Evolutionary conservation across 108 stramenopile genomes (phyloP).

Genomic region (Cyclostephanos invisitatus): DNA sequence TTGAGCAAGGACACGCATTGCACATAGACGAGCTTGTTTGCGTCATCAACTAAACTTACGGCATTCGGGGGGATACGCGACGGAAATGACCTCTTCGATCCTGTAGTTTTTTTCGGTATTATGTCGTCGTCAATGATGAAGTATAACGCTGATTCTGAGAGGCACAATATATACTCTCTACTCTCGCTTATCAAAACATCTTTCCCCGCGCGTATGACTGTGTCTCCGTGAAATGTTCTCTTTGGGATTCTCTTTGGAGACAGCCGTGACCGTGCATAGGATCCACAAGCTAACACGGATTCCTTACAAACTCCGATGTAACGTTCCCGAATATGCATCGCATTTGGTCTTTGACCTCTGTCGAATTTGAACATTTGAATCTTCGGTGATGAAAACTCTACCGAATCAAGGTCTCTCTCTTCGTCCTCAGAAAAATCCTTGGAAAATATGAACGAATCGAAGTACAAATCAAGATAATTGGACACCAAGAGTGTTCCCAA

Average conservation of each 20-base stretch:
- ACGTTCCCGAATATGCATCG: constrained; percentile 46
- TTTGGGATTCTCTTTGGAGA: constrained; percentile 51
- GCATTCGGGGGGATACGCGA: constrained; percentile 59
- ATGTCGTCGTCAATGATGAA: constrained; percentile 66
- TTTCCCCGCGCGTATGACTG: constrained; percentile 33
- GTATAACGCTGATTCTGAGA: constrained; percentile 67
- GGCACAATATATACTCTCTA: constrained; percentile 67
- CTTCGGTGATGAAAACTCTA: constrained; percentile 16
- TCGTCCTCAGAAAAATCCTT: constrained; percentile 14
- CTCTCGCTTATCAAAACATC: constrained; percentile 59
- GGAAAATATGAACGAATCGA: constrained; percentile 69
- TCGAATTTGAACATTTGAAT: constrained; percentile 51
- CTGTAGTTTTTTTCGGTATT: constrained; percentile 28
- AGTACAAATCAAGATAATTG: constrained; percentile 74
- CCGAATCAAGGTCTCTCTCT: neutral
- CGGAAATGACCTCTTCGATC: constrained; percentile 60
- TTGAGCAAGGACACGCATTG: neutral
- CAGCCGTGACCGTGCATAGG: constrained; percentile 58
- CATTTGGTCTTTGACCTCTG: neutral
- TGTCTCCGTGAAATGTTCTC: constrained; percentile 81
- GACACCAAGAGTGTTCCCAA: constrained; percentile 51
- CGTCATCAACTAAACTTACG: neutral
- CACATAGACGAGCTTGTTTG: neutral
- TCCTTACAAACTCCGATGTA: constrained; percentile 79
- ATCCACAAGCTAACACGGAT: constrained; percentile 75